These are phyloP conservation scores for Pythium scleroteichum DNA, from an alignment of 352 stramenopile species.

Conservation along the genomic window DNA sequence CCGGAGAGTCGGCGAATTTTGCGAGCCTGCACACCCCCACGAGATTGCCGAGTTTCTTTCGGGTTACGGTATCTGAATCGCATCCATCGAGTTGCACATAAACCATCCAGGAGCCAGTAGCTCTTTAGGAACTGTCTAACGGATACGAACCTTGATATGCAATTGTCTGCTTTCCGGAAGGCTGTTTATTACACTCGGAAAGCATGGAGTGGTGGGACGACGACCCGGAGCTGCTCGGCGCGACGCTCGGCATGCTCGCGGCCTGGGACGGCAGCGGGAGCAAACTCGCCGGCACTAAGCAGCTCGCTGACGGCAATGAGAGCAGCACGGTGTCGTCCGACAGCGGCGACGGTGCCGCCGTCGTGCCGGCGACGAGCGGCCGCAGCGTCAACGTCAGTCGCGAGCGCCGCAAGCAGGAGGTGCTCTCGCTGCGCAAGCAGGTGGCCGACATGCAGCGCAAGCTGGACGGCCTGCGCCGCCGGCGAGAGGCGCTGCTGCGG, in stretches of 20 bases:
- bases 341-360: background rate
- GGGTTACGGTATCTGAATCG: too few species aligned
- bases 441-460: constrained; percentile 26
- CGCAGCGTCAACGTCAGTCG: constrained; percentile 23
- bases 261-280: constrained; percentile 5
- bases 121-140: background rate
- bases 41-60: too few species aligned
- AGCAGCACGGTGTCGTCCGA: background rate
- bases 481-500: constrained; percentile 11
- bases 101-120: background rate
- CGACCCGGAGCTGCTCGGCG: constrained; percentile 23
- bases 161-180: background rate
- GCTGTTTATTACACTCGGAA: too few species aligned
- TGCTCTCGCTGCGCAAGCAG: constrained; percentile 28
- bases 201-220: constrained; percentile 22
- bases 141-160: background rate
- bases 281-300: background rate
- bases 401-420: constrained; percentile 35
- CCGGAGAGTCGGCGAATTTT: too few species aligned
- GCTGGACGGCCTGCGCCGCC: constrained; percentile 25
- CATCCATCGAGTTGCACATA: too few species aligned
- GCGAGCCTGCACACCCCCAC: too few species aligned
- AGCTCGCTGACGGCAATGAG: background rate
- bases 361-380: background rate
- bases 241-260: constrained; percentile 22